Conservation (phyloP, 352 stramenopile species). For the Phytopythium oedochilum region DNA sequence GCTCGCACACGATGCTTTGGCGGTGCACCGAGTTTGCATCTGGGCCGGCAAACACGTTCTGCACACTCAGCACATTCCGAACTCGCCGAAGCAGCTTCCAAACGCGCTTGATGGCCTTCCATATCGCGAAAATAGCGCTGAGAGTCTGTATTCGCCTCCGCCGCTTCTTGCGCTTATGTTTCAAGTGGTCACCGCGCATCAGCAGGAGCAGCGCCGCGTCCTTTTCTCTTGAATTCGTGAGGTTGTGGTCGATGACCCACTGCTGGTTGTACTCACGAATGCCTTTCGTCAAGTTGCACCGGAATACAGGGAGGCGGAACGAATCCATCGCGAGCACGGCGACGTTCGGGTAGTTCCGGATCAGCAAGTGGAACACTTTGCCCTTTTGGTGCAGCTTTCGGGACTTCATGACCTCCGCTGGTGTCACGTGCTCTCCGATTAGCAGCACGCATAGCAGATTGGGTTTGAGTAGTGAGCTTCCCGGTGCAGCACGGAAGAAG, state of each 20-base stretch:
- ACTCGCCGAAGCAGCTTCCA: slow-evolving; percentile 45
- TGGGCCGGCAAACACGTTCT: slow-evolving; percentile 51
- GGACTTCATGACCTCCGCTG: slow-evolving; percentile 38
- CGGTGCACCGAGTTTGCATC: slow-evolving; percentile 29
- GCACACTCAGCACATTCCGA: slow-evolving; percentile 51
- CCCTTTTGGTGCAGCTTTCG: slow-evolving; percentile 50
- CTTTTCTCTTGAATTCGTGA: slow-evolving; percentile 38
- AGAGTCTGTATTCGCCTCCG: slow-evolving; percentile 18
- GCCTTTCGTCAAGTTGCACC: slow-evolving; percentile 44
- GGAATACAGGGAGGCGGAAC: slow-evolving; percentile 66
- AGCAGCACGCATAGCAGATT: slow-evolving; percentile 61
- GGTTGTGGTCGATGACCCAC: slow-evolving; percentile 48
- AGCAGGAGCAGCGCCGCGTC: slow-evolving; percentile 36
- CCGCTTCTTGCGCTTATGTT: slow-evolving; percentile 9
- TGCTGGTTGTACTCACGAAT: slow-evolving; percentile 61
- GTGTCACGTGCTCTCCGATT: slow-evolving; percentile 49
- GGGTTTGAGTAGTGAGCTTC: slow-evolving; percentile 49
- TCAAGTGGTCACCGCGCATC: slow-evolving; percentile 44
- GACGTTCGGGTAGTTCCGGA: slow-evolving; percentile 53
- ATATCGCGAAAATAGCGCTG: slow-evolving; percentile 23
- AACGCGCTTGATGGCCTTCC: slow-evolving; percentile 34
- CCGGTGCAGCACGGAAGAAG: slow-evolving; percentile 63
- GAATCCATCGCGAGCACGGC: slow-evolving; percentile 67
- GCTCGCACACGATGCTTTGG: slow-evolving; percentile 66
- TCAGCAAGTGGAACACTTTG: slow-evolving; percentile 75